Evolutionary conservation across 208 protist genomes (phyloP).

Genomic region (Wallacemonas collosoma): DNA sequence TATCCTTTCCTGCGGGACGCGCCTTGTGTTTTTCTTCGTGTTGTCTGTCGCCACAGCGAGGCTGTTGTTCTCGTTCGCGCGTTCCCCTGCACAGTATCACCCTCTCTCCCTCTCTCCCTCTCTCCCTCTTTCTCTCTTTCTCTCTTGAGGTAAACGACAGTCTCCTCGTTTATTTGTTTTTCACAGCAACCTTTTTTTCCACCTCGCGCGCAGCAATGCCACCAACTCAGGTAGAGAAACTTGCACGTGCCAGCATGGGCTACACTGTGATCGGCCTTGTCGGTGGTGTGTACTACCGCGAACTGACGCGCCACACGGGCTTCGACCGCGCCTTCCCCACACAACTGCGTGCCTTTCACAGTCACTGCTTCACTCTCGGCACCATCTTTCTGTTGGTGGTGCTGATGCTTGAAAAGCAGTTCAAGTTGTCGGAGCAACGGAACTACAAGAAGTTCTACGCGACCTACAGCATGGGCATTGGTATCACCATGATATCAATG

Average conservation of each 20-base stretch:
- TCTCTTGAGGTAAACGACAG: conserved; percentile 9
- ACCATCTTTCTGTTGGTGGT: conserved; percentile 62
- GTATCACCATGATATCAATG: conserved; percentile 61
- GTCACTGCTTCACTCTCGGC: conserved; percentile 67
- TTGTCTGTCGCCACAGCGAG: no score
- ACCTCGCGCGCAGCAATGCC: conserved; percentile 16
- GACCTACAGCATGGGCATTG: conserved; percentile 58
- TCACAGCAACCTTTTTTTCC: not conserved
- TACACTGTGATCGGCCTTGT: conserved; percentile 51
- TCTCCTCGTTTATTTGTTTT: no score
- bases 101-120: not conserved
- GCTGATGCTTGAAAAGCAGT: conserved; percentile 60
- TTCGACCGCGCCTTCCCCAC: conserved; percentile 40
- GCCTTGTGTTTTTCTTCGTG: no score
- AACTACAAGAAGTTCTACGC: conserved; percentile 73
- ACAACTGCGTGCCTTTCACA: conserved; percentile 62
- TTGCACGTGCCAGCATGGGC: conserved; percentile 42
- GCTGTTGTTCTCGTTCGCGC: not conserved
- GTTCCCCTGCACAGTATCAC: not conserved
- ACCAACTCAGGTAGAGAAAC: conserved; percentile 42
- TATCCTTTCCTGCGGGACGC: no score
- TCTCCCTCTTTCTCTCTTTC: not conserved
- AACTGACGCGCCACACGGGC: conserved; percentile 38
- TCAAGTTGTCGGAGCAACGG: conserved; percentile 39
- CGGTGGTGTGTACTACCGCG: conserved; percentile 58